Conservation (phyloP, 495 filamentous ascomycete species). For the Penicillium turbatum region DNA sequence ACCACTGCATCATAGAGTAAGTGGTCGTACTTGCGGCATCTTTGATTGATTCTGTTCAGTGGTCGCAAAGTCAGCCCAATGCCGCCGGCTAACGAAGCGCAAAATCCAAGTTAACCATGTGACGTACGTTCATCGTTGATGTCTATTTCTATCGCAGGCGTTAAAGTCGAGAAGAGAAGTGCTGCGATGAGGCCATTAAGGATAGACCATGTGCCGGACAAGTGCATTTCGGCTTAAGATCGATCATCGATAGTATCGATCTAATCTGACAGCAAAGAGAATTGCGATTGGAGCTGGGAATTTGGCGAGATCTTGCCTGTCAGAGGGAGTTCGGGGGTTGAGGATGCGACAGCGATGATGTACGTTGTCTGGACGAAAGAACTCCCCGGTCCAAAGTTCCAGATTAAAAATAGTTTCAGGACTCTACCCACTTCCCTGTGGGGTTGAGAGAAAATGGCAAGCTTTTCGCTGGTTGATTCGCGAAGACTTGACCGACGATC, state of each 20-base stretch:
- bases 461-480: slow-evolving; percentile 4
- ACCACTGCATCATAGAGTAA: slow-evolving; percentile 63
- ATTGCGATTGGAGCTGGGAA: not conserved
- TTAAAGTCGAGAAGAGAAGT: not conserved
- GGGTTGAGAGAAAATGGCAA: slow-evolving; percentile 4
- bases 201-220: slow-evolving; percentile 9
- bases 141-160: slow-evolving; percentile 4
- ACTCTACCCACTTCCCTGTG: slow-evolving; percentile 4
- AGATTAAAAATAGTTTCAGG: slow-evolving; percentile 11
- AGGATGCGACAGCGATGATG: slow-evolving; percentile 7
- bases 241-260: slow-evolving; percentile 3
- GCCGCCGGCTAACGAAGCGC: not conserved
- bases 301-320: not conserved
- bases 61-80: not conserved
- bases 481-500: slow-evolving; percentile 1
- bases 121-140: slow-evolving; percentile 5
- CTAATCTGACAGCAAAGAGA: not conserved
- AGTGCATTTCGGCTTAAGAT: slow-evolving; percentile 3
- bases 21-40: slow-evolving; percentile 54
- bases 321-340: not conserved
- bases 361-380: not conserved
- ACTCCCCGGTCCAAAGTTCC: not conserved
- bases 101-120: not conserved
- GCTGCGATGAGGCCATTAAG: slow-evolving; percentile 2
- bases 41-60: slow-evolving; percentile 57